phyloP scores from a whole-genome alignment of 1,139 yeast species.

The Dujonia santamariae region DNA sequence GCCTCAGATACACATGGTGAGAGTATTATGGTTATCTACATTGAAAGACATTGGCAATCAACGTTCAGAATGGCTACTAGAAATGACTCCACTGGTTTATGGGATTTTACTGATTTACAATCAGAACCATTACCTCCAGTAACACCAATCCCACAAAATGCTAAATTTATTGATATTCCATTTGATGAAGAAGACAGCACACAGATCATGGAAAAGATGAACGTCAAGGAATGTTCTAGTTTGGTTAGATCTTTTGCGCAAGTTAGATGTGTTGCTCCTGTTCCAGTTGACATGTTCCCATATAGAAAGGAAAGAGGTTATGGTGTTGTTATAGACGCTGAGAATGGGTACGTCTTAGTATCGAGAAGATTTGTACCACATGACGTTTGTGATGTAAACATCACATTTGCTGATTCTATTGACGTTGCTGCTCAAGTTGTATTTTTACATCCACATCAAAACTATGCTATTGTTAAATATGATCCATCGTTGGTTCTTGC shows the following conservation, averaged over 20 bases:
- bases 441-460: constrained; percentile 84
- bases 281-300: constrained; percentile 73
- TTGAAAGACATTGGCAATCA: constrained; percentile 85
- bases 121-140: constrained; percentile 57
- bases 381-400: constrained; percentile 73
- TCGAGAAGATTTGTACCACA: constrained; percentile 82
- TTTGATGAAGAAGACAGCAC: constrained; percentile 39
- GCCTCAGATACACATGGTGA: constrained; percentile 79
- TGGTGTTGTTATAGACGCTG: constrained; percentile 81
- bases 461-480: constrained; percentile 79
- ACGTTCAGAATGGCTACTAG: constrained; percentile 70
- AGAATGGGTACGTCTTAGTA: constrained; percentile 73
- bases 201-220: neutral
- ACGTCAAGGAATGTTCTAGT: constrained; percentile 48
- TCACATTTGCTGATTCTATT: constrained; percentile 83
- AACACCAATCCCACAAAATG: constrained; percentile 48
- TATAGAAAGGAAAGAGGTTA: constrained; percentile 60
- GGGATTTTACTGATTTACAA: constrained; percentile 78
- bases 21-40: constrained; percentile 56
- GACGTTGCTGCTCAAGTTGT: constrained; percentile 78
- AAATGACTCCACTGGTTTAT: constrained; percentile 79
- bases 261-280: constrained; percentile 62
- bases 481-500: constrained; percentile 61
- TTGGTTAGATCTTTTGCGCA: constrained; percentile 58
- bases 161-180: constrained; percentile 70